Base-by-base conservation (phyloP, 208 protist species). In the Wallacemonas rigidus region DNA sequence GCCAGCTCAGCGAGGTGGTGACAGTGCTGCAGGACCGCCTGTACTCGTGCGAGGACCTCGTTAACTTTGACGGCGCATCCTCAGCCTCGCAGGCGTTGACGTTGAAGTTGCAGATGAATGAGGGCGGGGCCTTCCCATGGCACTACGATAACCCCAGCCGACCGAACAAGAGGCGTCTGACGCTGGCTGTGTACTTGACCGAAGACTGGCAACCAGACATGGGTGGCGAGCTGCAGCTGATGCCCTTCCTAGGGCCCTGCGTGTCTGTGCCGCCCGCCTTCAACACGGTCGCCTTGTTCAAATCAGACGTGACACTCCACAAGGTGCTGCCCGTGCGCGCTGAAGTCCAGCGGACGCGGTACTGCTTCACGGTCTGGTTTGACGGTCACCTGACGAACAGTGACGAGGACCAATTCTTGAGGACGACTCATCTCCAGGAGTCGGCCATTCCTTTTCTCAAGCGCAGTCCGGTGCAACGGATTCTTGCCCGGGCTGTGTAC, bases 291-390 rank as follows among this genome's bases (percentile, higher is more conserved):
- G 83, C 68, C 1, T 47, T 89, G 4, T 86, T 89, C 72, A 54
- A 71, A 17, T 86, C 80, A 6, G 81, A 89, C 68, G 56, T 65
- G 56, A 79, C 74, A 14, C 65, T 86, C 44, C 83, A 89, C 67
- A 60, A 71, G 17, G 80, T 83, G 74, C 75, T 67, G 17, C 83
- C 80, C 40, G 38, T 83, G 8, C 38, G 41, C 7, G 35, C 47
- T 9, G 44, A 53, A 4, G 50, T 35, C 40, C 54, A 48, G 14
- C 75, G 40, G 39, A 53, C 54, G 44, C 80, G 83, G 2, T 79
- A 86, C 71, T 86, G 77, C 75, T 86, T 89, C 61, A 89, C 83
- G 7, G 69, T 89, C n/a, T 89, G 83, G 83, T 84, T 86, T 53
- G 83, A 89, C 44, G 83, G 74, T 0, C 47, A 57, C 1, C 12